Evolutionary conservation across 2,329 filamentous ascomycete species (phyloP), one percentile per base, ranked within the genome.

Genomic region (Fusarium setosum): DNA sequence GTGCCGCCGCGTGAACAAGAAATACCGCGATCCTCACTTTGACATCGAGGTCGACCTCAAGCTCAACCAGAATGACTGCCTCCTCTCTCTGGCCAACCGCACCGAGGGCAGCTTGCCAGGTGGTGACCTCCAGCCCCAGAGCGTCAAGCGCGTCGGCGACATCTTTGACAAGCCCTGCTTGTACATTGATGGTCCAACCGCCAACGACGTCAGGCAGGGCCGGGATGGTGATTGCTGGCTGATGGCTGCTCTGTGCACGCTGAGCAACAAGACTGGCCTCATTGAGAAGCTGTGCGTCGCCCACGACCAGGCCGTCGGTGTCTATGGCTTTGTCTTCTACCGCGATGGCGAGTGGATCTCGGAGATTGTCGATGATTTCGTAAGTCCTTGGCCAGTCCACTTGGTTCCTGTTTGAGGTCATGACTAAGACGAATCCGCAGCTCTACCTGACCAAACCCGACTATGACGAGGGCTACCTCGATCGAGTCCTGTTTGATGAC

Each of bases 311-410:
- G 82, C 86, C 29, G 87, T 94, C 4, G 92, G 92, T 12, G 92
- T 95, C 1, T 96, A 96, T 68, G 93, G 93, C 1, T 96, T 96
- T 67, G 92, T 96, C 11, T 95, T 96, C 73, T 88, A 92, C 76
- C 86, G 92, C 67, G 92, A 95, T 69, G 91, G 91, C 18, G 91
- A 92, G 75, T 95, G 92, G 84, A 80, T 84, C 65, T 86, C 82
- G 1, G 84, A 85, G 73, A 84, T 87, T 66, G 84, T 87, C 37
- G 85, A 87, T 54, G 85, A 87, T 70, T 85, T 85, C 65, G 79
- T 81, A 67, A 1, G 47, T 41, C n/a, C 7, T 13, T 32, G 1
- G 24, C 9, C 9, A 13, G 31, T n/a, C n/a, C n/a, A n/a, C n/a
- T n/a, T n/a, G n/a, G n/a, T n/a, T n/a, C 12, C 5, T 34, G 2